Conservation (phyloP, 2,329 filamentous ascomycete species). For the Plectosphaerella sp. region DNA sequence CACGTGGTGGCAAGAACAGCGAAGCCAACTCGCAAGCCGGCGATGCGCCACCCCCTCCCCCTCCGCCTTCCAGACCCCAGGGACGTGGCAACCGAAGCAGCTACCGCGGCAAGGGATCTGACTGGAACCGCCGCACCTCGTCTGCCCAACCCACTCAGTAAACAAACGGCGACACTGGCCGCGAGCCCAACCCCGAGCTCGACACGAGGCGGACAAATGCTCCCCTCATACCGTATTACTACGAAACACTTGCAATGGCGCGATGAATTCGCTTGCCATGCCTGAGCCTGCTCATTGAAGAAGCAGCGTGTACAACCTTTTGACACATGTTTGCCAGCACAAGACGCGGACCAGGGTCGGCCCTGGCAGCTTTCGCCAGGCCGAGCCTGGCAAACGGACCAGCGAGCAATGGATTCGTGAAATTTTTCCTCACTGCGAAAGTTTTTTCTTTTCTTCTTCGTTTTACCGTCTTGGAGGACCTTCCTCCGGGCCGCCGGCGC, state of each 20-base stretch:
- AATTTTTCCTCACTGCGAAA: no score
- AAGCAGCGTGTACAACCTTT: neutral
- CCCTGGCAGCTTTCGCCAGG: no score
- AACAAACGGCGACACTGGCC: neutral
- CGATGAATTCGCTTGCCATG: neutral
- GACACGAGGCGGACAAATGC: neutral
- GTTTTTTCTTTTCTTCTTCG: no score
- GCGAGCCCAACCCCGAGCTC: neutral
- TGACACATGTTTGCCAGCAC: neutral
- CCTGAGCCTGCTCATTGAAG: neutral
- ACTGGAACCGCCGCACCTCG: conserved; percentile 31
- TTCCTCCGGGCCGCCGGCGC: no score
- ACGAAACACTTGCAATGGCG: neutral
- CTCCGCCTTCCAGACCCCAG: neutral
- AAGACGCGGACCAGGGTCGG: neutral
- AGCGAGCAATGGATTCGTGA: no score
- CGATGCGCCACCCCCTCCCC: conserved; percentile 13
- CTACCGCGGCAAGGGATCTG: conserved; percentile 27
- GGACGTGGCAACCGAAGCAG: conserved; percentile 23
- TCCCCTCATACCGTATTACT: neutral
- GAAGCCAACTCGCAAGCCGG: conserved; percentile 10
- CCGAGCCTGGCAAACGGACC: no score
- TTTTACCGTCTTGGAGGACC: no score
- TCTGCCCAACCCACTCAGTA: conserved; percentile 6
- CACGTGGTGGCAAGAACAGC: conserved; percentile 14